Base-by-base conservation (phyloP, 139 green algal species). In the Picochlorum sp. region DNA sequence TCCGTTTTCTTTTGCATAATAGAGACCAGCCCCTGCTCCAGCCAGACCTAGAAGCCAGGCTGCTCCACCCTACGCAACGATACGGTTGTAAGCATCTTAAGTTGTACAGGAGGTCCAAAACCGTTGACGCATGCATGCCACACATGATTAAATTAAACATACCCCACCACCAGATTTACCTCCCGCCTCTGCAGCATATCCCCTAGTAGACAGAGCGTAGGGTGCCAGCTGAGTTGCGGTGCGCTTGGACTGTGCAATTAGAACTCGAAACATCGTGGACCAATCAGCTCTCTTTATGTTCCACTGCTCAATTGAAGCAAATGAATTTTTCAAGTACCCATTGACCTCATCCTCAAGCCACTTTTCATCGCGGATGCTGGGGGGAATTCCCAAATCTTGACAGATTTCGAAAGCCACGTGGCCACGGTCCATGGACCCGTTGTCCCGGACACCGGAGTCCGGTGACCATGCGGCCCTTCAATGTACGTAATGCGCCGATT, bases 1-100 rank as follows among this genome's bases (percentile, higher is more conserved):
- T 7, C 75, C 75, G 20, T 64, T 28, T 33, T 80, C 51, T 50
- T 76, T 74, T 24, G 75, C 75, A 63, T 61, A 73, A 41, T 72
- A 80, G 12, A 74, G 25, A 3, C 63, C 75, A 12, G 28, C 74
- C 5, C 39, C 59, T 1, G 35, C 59, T 30, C 65, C 73, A 24
- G 51, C 30, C 4, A 81, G 16, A n/a, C 26, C 69, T 0, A 81
- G 35, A 10, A 79, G 36, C n/a, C n/a, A 45, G 1, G 39, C 20
- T 18, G 16, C 39, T 12, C 35, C 35, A 9, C 12, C 10, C 35
- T 18, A 41, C 35, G 35, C 35, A 41, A 18, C 35, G 12, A 41
- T 12, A 41, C 35, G 35, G 9, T 12, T 9, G 9, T 41, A 12
- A 41, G 35, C 9, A 25, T 45, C 3, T 45, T 18, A 45, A 8